Evolutionary conservation across 192 early-diverging fungal species (phyloP).

Genomic region (Entophlyctis helioformis): DNA sequence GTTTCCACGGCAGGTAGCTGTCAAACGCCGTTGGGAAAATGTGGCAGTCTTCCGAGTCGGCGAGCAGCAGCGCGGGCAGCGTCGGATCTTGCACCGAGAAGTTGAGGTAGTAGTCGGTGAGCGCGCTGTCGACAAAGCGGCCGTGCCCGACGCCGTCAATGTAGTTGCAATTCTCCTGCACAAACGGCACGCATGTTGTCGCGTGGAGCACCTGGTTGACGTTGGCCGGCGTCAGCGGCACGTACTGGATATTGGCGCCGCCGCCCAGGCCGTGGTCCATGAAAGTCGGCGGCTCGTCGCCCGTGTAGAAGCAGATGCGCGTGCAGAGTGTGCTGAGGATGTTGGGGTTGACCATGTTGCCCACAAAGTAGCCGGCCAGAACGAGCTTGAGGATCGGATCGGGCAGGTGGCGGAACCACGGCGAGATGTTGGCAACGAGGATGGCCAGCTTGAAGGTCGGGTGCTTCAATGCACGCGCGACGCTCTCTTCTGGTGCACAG

Average conservation of each 20-base stretch:
- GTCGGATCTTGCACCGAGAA: conserved; percentile 3
- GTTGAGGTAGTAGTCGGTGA: conserved; percentile 22
- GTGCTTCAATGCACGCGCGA: conserved; percentile 8
- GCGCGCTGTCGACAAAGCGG: conserved; percentile 17
- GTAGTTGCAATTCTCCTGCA: conserved; percentile 18
- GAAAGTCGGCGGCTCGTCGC: conserved; percentile 14
- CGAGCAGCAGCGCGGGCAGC: conserved; percentile 6
- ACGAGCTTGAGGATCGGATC: conserved; percentile 6
- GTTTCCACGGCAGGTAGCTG: conserved; percentile 13
- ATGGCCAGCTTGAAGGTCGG: conserved; percentile 16
- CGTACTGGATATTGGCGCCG: conserved; percentile 5
- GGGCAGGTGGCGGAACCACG: conserved; percentile 4
- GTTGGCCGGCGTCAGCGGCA: conserved; percentile 15
- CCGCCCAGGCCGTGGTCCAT: conserved; percentile 10
- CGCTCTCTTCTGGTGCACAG: no score
- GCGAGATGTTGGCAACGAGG: conserved; percentile 12
- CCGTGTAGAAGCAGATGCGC: conserved; percentile 20
- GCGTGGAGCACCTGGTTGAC: conserved; percentile 22
- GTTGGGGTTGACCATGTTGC: conserved; percentile 10
- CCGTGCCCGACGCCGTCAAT: conserved; percentile 17
- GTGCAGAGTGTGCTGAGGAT: conserved; percentile 3
- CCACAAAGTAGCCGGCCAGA: conserved; percentile 1
- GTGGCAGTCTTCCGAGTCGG: conserved; percentile 1
- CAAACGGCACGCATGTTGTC: conserved; percentile 26
- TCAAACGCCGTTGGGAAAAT: conserved; percentile 15